Base-by-base conservation (phyloP, 208 protist genomes). In the Wallacemonas sp. region DNA sequence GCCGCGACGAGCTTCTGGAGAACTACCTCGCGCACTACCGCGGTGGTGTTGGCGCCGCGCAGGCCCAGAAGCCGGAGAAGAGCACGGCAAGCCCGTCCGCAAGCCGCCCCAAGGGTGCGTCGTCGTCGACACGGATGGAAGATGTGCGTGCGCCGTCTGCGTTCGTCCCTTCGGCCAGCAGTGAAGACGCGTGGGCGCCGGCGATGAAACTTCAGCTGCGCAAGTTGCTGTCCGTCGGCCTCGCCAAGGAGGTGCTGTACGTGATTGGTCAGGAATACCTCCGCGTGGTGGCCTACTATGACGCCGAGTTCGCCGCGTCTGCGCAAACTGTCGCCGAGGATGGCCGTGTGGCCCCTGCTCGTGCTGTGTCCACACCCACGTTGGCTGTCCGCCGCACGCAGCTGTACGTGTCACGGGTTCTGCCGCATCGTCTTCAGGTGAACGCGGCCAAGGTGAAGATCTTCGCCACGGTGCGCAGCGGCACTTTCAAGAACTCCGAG, bases 231-330 rank as follows among this genome's bases (percentile, higher is more conserved):
- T 68, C 49, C 48, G 86, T 80, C 0, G 91, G 91, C 18, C 86
- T 96, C 14, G 85, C 85, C 1, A 88, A 82, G 55, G 91, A 96
- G 61, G 87, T 93, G 36, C 67, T 93, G 3, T 70, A 81, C 66
- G 73, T 77, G 1, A 72, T 89, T 3, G 91, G 91, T 3, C 50
- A 84, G 20, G 87, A 89, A 48, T 96, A 96, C 76, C 39, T 68
- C 42, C 85, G 87, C 23, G 86, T 77, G 26, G 26, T 89, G 16
- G 50, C 41, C 10, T 95, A 84, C 59, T 78, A 74, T 59, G 77
- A 89, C 50, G 57, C 70, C n/a, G 74, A 74, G 33, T 11, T 8
- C 20, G 23, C 52, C 3, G 3, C 48, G 5, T 10, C 48, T 26
- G 48, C 8, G 25, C 20, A 26, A 7, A 32, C 25, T 33, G 48